These are phyloP conservation scores for Pontederia paniculata DNA, from an alignment of 176 grass and related monocot genomes.

Conservation along the genomic window DNA sequence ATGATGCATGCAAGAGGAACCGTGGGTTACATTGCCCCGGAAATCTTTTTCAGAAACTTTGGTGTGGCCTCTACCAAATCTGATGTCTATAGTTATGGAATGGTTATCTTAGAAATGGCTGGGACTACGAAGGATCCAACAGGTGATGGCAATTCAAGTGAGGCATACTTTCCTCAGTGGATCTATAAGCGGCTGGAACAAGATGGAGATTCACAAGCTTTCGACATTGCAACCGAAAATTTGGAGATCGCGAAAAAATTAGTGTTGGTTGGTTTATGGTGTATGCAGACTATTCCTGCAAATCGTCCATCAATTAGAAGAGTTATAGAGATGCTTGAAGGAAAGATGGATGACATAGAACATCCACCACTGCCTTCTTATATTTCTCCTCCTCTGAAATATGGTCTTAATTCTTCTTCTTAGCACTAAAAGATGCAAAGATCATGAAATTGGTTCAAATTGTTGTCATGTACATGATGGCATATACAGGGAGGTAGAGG, in stretches of 20 bases:
- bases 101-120: constrained; percentile 1
- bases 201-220: neutral
- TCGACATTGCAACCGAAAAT: neutral
- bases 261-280: too few relatives aligned
- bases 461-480: too few relatives aligned
- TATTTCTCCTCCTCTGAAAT: neutral
- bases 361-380: neutral
- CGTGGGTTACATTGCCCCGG: too few relatives aligned
- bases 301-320: neutral
- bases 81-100: constrained; percentile 10
- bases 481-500: too few relatives aligned
- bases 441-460: too few relatives aligned
- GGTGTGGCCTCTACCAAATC: constrained; percentile 2
- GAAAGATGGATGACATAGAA: neutral
- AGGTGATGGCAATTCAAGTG: neutral
- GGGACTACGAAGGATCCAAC: neutral
- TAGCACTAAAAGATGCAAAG: too few relatives aligned
- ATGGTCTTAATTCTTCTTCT: neutral
- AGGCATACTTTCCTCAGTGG: neutral
- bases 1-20: constrained; percentile 2
- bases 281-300: neutral
- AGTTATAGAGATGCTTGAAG: neutral
- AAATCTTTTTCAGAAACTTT: neutral
- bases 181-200: neutral
- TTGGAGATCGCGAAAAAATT: too few relatives aligned